These are phyloP conservation scores for Metschnikowia hibisci DNA, from an alignment of 805 yeast species.

Conservation along the genomic window DNA sequence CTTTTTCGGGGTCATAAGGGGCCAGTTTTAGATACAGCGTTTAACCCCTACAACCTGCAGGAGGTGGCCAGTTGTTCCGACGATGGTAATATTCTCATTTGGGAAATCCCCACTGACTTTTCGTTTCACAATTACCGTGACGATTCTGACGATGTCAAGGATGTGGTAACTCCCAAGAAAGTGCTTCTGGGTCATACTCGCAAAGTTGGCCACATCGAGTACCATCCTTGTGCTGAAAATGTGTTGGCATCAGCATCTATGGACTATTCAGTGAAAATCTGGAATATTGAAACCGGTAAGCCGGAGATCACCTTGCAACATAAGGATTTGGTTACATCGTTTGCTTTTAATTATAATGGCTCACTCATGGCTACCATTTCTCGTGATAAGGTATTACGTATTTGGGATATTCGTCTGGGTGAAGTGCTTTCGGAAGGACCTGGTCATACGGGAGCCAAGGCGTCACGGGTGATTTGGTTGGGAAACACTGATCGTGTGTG, in stretches of 20 bases:
- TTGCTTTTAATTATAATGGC: constrained; percentile 89
- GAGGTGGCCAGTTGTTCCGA: constrained; percentile 34
- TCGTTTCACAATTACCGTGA: constrained; percentile 60
- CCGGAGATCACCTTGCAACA: constrained; percentile 73
- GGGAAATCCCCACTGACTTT: constrained; percentile 84
- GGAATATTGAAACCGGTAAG: constrained; percentile 80
- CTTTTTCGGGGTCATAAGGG: constrained; percentile 95
- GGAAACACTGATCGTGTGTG: constrained; percentile 81
- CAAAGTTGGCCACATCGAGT: constrained; percentile 89
- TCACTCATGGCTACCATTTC: constrained; percentile 80
- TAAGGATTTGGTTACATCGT: constrained; percentile 88
- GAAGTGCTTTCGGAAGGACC: constrained; percentile 75
- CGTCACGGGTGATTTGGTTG: constrained; percentile 84
- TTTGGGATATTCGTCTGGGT: constrained; percentile 86
- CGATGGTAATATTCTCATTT: constrained; percentile 60
- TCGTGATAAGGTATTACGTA: constrained; percentile 83
- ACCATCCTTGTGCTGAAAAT: constrained; percentile 84
- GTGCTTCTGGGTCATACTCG: constrained; percentile 80
- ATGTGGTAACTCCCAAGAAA: constrained; percentile 63
- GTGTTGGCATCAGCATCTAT: constrained; percentile 86
- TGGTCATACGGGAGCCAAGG: constrained; percentile 92
- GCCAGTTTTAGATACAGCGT: constrained; percentile 91
- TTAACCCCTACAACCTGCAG: constrained; percentile 83
- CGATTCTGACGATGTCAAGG: constrained; percentile 54
- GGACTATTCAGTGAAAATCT: constrained; percentile 86